Base-by-base conservation (phyloP, 768 basidiomycete species). In the Phlebiopsis flavidoalba region DNA sequence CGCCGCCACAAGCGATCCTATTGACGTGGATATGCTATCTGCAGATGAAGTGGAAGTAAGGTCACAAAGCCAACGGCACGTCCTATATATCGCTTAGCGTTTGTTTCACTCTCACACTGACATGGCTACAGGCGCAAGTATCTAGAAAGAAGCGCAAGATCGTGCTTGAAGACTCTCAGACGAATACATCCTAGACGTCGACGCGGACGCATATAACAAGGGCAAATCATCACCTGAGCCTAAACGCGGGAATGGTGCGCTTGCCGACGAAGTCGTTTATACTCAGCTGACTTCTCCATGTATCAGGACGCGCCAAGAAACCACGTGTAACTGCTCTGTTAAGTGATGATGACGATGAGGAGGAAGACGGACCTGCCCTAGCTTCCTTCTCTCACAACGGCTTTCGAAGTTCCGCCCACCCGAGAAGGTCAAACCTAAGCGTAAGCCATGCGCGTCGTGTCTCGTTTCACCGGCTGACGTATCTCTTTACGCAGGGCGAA, bases 1-100 rank as follows among this genome's bases (percentile, higher is more conserved):
- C 88, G 1, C 90, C 91, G 26, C 89, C 89, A 89, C 89, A 2
- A 92, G 89, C 64, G 89, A 92, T 59, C 78, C 83, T 31, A 82
- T 91, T 59, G 89, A 93, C 64, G 80, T 92, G 10, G 89, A 91
- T 68, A 86, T 90, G 84, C 63, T 85, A 53, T 79, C 78, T 8
- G 80, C 72, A 1, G 82, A 78, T 12, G 81, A 80, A 46, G 80
- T 79, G 21, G 73, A 76, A 24, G 68, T 70, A 55, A 35, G 7
- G 53, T 19, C 11, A 53, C 58, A 48, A 66, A 60, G n/a, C 62
- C 60, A 52, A 33, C 59, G 43, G 67, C 66, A 17, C 12, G 24
- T 49, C 19, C 53, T 12, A 17, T 17, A 43, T 63, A 62, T 19
- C 48, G 48, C 17, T 11, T 11, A 3, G 19, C 21, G 17, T 5